These are phyloP conservation scores for Colletotrichum tanaceti DNA, from an alignment of 2,329 filamentous ascomycete genomes.

Conservation along the genomic window DNA sequence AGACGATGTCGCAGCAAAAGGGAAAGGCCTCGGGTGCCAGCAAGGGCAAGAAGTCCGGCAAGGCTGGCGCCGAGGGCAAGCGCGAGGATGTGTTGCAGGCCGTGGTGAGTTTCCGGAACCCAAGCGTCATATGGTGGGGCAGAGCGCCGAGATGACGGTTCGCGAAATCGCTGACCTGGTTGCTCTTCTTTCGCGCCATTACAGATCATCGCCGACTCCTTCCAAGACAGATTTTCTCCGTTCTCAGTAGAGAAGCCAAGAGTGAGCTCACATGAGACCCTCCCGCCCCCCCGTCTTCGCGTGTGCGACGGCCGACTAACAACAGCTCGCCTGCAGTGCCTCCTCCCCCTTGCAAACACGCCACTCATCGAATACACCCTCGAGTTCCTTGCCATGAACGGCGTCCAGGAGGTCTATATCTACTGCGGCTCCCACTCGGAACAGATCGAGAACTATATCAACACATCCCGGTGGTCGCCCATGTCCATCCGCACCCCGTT, in stretches of 20 bases:
- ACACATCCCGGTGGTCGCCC: constrained; percentile 78
- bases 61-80: constrained; percentile 64
- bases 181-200: constrained; percentile 20
- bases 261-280: constrained; percentile 62
- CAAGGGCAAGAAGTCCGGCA: constrained; percentile 66
- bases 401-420: constrained; percentile 92
- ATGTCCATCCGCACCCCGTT: constrained; percentile 72
- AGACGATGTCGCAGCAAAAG: constrained; percentile 59
- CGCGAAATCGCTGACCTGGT: constrained; percentile 23
- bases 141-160: constrained; percentile 37
- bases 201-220: constrained; percentile 91
- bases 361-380: constrained; percentile 98
- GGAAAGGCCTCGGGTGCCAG: constrained; percentile 52
- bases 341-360: constrained; percentile 91
- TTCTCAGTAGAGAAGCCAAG: constrained; percentile 90
- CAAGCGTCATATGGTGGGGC: constrained; percentile 45
- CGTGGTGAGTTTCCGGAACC: constrained; percentile 56
- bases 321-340: constrained; percentile 70
- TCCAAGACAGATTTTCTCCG: constrained; percentile 90
- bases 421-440: constrained; percentile 91
- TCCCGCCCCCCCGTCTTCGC: not conserved
- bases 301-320: constrained; percentile 41
- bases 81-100: constrained; percentile 69
- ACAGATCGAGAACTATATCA: constrained; percentile 87
- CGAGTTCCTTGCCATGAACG: constrained; percentile 94